These are phyloP conservation scores for Neonectria punicea DNA, from an alignment of 2,329 filamentous ascomycete species.

Conservation along the genomic window DNA sequence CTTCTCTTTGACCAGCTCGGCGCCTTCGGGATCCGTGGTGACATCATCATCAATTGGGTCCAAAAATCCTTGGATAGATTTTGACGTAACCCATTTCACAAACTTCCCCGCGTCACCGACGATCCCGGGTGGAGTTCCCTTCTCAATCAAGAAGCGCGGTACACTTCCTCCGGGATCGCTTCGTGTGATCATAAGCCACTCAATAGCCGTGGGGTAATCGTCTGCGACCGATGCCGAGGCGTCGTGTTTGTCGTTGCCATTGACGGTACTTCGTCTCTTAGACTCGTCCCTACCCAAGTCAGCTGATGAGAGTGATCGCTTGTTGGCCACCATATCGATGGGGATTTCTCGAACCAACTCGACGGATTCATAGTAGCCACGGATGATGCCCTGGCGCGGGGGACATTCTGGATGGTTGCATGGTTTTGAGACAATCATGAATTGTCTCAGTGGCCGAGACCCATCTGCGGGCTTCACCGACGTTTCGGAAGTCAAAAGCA, in stretches of 20 bases:
- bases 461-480: slow-evolving; percentile 48
- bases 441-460: slow-evolving; percentile 69
- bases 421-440: slow-evolving; percentile 88
- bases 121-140: slow-evolving; percentile 85
- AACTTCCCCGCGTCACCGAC: slow-evolving; percentile 84
- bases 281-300: slow-evolving; percentile 46
- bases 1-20: slow-evolving; percentile 10
- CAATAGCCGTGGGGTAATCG: slow-evolving; percentile 62
- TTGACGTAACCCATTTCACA: slow-evolving; percentile 73
- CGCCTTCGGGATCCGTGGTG: slow-evolving; percentile 12
- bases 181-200: slow-evolving; percentile 94
- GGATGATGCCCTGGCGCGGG: slow-evolving; percentile 76
- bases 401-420: slow-evolving; percentile 80
- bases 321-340: slow-evolving; percentile 53
- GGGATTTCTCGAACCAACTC: slow-evolving; percentile 90
- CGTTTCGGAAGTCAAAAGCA: slow-evolving; percentile 76
- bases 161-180: slow-evolving; percentile 91
- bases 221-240: slow-evolving; percentile 30
- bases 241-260: slow-evolving; percentile 28
- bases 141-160: slow-evolving; percentile 90
- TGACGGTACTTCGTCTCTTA: slow-evolving; percentile 29
- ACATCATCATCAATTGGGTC: slow-evolving; percentile 33
- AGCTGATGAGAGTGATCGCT: slow-evolving; percentile 47
- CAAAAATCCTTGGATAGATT: slow-evolving; percentile 50
- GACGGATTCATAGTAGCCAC: slow-evolving; percentile 89